phyloP scores from a whole-genome alignment of 768 basidiomycete genomes.

The Naematelia encephala region DNA sequence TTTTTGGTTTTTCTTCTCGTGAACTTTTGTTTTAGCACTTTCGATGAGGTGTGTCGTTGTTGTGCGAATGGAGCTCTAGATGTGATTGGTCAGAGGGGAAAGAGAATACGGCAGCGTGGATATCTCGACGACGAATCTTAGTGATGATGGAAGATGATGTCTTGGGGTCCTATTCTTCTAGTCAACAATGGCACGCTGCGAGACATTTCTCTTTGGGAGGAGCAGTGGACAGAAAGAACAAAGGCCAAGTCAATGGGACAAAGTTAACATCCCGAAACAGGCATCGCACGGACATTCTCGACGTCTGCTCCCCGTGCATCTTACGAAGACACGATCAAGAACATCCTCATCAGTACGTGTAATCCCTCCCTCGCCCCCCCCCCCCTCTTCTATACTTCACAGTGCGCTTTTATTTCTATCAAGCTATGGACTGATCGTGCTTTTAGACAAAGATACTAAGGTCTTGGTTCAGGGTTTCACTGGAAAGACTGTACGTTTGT shows the following conservation, averaged over 20 bases:
- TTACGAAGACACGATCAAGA: constrained; percentile 86
- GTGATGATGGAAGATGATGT: too few relatives aligned
- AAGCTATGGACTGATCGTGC: not conserved
- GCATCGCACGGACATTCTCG: constrained; percentile 65
- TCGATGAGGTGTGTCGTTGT: not conserved
- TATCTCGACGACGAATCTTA: too few relatives aligned
- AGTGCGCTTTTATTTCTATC: not conserved
- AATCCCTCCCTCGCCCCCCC: too few relatives aligned
- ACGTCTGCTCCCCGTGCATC: constrained; percentile 67
- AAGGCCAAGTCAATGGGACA: too few relatives aligned
- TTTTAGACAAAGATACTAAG: constrained; percentile 78
- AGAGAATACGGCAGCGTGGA: too few relatives aligned
- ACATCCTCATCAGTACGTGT: constrained; percentile 73
- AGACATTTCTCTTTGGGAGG: too few relatives aligned
- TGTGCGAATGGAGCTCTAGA: not conserved
- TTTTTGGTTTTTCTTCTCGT: not conserved
- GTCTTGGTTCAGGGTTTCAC: constrained; percentile 80
- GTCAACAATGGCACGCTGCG: too few relatives aligned
- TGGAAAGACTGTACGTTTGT: constrained; percentile 79
- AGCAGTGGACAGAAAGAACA: too few relatives aligned
- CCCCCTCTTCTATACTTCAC: too few relatives aligned
- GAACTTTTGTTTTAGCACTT: not conserved
- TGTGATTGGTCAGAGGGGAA: too few relatives aligned
- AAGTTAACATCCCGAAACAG: too few relatives aligned
- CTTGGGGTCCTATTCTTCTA: too few relatives aligned